Base-by-base conservation (phyloP, 352 stramenopile species). In the Globisporangium spiculum region DNA sequence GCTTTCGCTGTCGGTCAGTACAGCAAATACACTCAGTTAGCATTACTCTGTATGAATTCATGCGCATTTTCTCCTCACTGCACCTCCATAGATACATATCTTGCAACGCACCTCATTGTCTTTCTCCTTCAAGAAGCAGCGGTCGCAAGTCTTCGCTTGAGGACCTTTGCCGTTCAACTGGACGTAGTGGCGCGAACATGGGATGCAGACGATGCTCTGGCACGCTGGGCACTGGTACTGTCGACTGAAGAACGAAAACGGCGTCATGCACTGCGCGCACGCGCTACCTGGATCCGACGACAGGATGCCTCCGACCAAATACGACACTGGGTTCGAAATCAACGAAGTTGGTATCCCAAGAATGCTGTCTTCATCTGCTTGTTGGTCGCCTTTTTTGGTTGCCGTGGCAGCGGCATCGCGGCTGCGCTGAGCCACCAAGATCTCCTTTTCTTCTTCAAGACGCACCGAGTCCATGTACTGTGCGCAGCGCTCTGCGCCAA, bases 191-290 rank as follows among this genome's bases (percentile, higher is more conserved):
- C 84, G 75, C 32, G 80, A 90, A 27, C 86, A 93, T 12, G 72
- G 71, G 10, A 87, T 73, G 61, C 86, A 94, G 4, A 91, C 75
- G 4, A 81, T 56, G 14, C 73, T 77, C 26, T 79, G 74, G 52
- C 86, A 94, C 1, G 70, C 69, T 0, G 79, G 78, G 20, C 86
- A 93, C 27, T 73, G 57, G 46, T 80, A 69, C 30, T 90, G 81
- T 5, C 86, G 80, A 66, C 82, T 89, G 70, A 93, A 93, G 65
- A 91, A 91, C 9, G 84, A 86, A 59, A 94, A 92, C 27, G 75
- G 75, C 1, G 72, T 68, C 41, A 90, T 63, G 38, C 86, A 94
- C 60, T 90, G 82, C 7, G 79, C 72, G 41, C 84, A 91, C 0
- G 74, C 68, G 53, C 62, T 77, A 18, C 34, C 48, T 38, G 61